These are phyloP conservation scores for Eugenia klotzschiana DNA, from an alignment of 441 rosid genomes.

Conservation along the genomic window DNA sequence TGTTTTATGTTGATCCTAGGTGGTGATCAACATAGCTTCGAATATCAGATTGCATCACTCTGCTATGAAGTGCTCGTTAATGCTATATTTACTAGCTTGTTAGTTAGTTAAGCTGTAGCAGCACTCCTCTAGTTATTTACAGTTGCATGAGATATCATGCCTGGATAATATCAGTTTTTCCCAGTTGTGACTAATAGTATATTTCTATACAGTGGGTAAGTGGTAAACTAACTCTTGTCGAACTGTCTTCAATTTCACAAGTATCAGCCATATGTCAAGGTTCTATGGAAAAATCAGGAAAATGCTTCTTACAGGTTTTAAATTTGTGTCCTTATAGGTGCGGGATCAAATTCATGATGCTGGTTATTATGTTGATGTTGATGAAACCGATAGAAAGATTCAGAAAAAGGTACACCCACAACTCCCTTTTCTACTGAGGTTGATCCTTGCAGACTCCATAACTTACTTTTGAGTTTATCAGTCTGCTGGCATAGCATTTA, in stretches of 20 bases:
- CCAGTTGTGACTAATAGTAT: neutral
- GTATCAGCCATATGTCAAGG: neutral
- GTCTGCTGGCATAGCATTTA: neutral
- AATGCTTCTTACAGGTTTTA: neutral
- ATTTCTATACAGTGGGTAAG: neutral
- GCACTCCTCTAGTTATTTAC: neutral
- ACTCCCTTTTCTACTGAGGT: neutral
- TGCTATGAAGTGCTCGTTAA: neutral
- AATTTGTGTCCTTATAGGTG: conserved; percentile 27
- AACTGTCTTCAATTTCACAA: neutral
- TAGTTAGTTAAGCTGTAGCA: neutral
- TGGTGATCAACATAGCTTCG: neutral
- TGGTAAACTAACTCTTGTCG: neutral
- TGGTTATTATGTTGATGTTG: conserved; percentile 73
- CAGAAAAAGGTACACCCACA: conserved; percentile 63
- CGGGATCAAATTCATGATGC: conserved; percentile 50
- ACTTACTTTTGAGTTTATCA: neutral
- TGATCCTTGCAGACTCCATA: neutral
- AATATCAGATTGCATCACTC: neutral
- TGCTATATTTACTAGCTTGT: neutral
- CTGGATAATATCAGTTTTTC: neutral
- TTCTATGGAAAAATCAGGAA: neutral
- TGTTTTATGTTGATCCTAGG: neutral
- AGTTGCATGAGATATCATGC: neutral
- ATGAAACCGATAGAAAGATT: conserved; percentile 70